Conservation (phyloP, 2,329 filamentous ascomycete species). For the Nemania sp. region DNA sequence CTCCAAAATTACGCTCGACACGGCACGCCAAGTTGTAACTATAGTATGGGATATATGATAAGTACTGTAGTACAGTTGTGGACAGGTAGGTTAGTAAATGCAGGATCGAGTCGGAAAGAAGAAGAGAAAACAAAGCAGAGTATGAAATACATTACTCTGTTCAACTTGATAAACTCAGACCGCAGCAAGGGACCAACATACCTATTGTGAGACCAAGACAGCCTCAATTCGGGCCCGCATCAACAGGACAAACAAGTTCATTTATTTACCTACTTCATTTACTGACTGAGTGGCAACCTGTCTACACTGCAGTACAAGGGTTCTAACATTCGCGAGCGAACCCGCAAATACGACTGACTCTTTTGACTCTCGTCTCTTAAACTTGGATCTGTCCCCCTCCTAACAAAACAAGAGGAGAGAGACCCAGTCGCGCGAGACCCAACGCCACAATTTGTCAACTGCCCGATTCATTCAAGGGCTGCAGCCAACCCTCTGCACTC, state of each 20-base stretch:
- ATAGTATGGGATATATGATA: background rate
- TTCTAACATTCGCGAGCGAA: constrained; percentile 27
- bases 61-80: background rate
- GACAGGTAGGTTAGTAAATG: background rate
- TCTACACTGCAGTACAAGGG: background rate
- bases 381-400: background rate
- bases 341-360: constrained; percentile 10
- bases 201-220: constrained; percentile 3
- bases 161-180: background rate
- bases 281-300: background rate
- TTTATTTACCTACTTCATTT: background rate
- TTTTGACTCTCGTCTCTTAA: constrained; percentile 1
- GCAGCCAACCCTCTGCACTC: constrained; percentile 24
- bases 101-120: background rate
- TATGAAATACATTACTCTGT: background rate
- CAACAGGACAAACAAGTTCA: background rate
- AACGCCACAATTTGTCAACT: constrained; percentile 36
- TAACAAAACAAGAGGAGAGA: background rate
- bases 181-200: constrained; percentile 2
- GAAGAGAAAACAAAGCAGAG: background rate
- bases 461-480: constrained; percentile 34
- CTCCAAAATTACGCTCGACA: constrained; percentile 15
- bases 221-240: background rate
- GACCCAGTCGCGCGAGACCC: constrained; percentile 25
- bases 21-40: background rate